Percentiles rank a stretch among this genome's conserved stretches.
Conservation (phyloP, 352 stramenopile genomes). For the Pythium chondricola region DNA sequence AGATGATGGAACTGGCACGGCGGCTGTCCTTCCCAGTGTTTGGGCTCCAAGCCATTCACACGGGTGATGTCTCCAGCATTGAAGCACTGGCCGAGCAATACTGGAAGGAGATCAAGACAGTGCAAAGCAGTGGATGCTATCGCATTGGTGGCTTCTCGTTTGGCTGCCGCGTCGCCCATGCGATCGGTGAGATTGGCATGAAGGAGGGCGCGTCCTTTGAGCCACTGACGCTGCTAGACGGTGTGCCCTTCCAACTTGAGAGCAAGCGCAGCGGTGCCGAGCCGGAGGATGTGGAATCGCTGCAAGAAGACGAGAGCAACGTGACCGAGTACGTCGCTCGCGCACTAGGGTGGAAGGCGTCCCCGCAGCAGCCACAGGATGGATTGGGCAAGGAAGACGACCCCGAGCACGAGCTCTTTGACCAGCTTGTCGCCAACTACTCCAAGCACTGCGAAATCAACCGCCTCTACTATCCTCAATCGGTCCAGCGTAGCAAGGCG, state of each 20-base stretch:
- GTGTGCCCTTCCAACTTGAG: conserved; percentile 21
- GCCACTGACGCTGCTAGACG: conserved; percentile 38
- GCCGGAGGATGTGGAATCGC: neutral
- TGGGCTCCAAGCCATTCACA: conserved; percentile 27
- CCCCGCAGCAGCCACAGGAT: conserved; percentile 12
- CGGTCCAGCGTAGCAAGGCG: too few relatives aligned
- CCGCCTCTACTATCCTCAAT: conserved; percentile 19
- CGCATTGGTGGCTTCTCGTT: conserved; percentile 56
- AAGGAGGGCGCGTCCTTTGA: conserved; percentile 21
- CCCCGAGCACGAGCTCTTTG: conserved; percentile 17
- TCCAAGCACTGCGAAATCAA: conserved; percentile 33
- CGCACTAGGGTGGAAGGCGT: conserved; percentile 9
- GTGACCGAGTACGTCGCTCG: conserved; percentile 12
- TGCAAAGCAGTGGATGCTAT: conserved; percentile 32
- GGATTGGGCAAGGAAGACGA: conserved; percentile 11
- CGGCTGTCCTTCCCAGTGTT: conserved; percentile 29
- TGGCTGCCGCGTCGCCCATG: conserved; percentile 46
- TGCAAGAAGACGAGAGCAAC: conserved; percentile 9
- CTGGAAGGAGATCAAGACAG: conserved; percentile 24
- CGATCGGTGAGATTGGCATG: conserved; percentile 25
- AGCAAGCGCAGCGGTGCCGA: neutral
- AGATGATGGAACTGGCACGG: conserved; percentile 41
- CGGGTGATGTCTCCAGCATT: conserved; percentile 10
- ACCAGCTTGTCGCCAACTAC: conserved; percentile 30
- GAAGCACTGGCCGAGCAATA: conserved; percentile 33